Conservation (phyloP, 331 rosid species). For the Pyracantha coccinea region DNA sequence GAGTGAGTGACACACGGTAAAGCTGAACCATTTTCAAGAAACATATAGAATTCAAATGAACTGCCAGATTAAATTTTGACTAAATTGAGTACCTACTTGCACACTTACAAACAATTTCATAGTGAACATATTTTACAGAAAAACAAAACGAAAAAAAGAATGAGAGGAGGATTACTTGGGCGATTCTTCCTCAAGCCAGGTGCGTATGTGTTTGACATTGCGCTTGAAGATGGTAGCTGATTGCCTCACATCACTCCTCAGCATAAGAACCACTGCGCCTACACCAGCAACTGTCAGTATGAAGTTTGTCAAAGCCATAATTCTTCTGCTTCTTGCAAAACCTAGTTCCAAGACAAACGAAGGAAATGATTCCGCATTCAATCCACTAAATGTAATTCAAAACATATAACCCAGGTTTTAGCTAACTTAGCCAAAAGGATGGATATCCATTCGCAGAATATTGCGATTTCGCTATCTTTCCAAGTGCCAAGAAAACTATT, state of each 20-base stretch:
- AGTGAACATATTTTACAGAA: neutral
- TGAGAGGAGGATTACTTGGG: constrained; percentile 39
- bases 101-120: neutral
- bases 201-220: constrained; percentile 77
- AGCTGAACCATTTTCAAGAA: neutral
- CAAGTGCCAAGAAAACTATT: neutral
- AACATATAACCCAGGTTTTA: neutral
- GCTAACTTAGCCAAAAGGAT: neutral
- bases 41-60: neutral
- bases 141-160: neutral
- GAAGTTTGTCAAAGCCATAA: constrained; percentile 83
- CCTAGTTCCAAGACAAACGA: neutral
- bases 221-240: constrained; percentile 66
- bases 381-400: neutral
- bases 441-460: neutral
- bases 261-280: constrained; percentile 65
- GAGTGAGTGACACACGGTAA: neutral
- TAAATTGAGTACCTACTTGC: neutral
- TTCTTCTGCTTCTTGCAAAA: neutral
- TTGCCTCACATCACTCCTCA: constrained; percentile 78
- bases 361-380: neutral
- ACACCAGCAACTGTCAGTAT: constrained; percentile 90
- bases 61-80: neutral
- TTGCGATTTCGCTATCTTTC: neutral
- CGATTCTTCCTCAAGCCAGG: constrained; percentile 92